phyloP scores from a whole-genome alignment of 495 filamentous ascomycete genomes.

The Xylaria flabelliformis region DNA sequence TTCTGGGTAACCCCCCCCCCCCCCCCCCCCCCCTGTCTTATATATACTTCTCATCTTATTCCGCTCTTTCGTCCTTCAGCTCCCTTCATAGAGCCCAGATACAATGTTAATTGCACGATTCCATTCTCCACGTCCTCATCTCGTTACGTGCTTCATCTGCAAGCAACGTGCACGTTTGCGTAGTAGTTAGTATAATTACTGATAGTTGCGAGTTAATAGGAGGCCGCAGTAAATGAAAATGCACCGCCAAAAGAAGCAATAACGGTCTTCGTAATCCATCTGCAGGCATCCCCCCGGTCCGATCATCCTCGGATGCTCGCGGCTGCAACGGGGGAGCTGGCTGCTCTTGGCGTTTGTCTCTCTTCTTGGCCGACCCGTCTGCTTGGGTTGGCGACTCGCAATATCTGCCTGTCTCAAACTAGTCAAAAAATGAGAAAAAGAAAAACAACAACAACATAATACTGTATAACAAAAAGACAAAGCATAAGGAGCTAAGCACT shows the following conservation, averaged over 20 bases:
- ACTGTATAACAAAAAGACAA: background rate
- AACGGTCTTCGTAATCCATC: constrained; percentile 30
- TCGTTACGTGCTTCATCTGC: background rate
- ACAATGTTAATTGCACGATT: background rate
- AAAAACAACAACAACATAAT: background rate
- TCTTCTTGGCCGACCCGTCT: constrained; percentile 23
- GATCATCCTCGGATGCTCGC: constrained; percentile 23
- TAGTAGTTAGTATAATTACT: background rate
- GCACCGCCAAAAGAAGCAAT: constrained; percentile 28
- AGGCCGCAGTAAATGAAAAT: constrained; percentile 3
- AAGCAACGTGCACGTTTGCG: background rate
- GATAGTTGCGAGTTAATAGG: background rate
- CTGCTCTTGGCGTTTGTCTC: constrained; percentile 19
- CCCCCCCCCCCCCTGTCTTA: constrained; percentile 2
- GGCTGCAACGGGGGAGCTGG: constrained; percentile 24
- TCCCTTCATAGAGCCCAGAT: background rate
- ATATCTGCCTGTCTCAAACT: background rate
- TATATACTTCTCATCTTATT: background rate
- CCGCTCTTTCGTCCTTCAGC: background rate
- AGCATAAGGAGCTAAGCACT: background rate
- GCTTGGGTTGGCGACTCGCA: background rate
- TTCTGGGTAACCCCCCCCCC: background rate
- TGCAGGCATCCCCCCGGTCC: constrained; percentile 25
- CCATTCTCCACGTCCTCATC: background rate
- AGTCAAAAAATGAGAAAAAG: background rate